phyloP scores from a whole-genome alignment of 805 yeast species.

The Suhomyces tanzawaensis region DNA sequence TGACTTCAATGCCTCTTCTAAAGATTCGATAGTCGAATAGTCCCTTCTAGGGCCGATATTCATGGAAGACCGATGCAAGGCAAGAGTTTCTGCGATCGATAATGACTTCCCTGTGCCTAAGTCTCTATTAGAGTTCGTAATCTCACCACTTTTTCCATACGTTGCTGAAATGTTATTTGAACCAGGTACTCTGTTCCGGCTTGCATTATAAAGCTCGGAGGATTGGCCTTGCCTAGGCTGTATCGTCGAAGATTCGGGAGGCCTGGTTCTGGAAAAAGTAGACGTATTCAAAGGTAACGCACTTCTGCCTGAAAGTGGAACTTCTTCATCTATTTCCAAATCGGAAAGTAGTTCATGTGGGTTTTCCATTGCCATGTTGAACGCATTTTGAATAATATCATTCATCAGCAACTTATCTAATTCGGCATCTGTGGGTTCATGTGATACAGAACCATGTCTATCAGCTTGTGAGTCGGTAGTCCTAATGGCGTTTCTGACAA shows the following conservation, averaged over 20 bases:
- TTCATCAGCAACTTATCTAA: conserved; percentile 59
- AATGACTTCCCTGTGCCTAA: conserved; percentile 20
- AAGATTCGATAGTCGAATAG: conserved; percentile 25
- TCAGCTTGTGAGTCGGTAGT: background rate
- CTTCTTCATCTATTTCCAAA: conserved; percentile 28
- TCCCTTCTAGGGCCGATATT: conserved; percentile 25
- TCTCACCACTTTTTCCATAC: background rate
- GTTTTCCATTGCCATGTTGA: conserved; percentile 71
- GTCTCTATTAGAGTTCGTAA: background rate
- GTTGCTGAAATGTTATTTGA: background rate
- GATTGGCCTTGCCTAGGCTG: background rate
- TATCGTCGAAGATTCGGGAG: background rate
- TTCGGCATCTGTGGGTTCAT: conserved; percentile 42
- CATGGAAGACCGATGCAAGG: conserved; percentile 50
- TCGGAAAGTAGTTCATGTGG: conserved; percentile 46
- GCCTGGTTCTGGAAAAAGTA: background rate
- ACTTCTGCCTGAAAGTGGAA: background rate
- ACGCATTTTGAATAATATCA: conserved; percentile 73
- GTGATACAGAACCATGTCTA: background rate
- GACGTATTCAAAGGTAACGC: background rate
- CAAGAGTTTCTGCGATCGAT: conserved; percentile 61
- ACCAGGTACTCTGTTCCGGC: background rate
- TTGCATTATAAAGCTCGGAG: background rate
- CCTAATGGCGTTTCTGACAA: conserved; percentile 4
- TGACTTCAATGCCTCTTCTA: conserved; percentile 22